A percentile compares a stretch with the other conserved stretches of the same genome.
These are phyloP conservation scores for Schrenkiella parvula DNA, from an alignment of 345 rosid genomes.

Conservation along the genomic window DNA sequence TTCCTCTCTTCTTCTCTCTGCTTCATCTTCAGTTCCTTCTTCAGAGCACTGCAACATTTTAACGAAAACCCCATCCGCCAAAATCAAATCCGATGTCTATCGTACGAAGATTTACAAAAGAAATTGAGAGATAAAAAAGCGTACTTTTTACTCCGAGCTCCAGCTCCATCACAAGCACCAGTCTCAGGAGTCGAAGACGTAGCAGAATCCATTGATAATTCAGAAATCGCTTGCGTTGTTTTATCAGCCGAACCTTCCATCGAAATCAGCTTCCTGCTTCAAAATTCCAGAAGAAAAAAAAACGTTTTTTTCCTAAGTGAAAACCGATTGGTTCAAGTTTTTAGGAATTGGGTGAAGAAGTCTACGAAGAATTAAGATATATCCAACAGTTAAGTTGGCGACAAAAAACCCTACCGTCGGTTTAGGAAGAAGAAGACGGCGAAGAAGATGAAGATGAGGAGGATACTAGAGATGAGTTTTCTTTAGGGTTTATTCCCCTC, in stretches of 20 bases:
- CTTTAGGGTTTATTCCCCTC: conserved; percentile 14
- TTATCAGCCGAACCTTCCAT: conserved; percentile 19
- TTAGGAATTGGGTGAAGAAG: background rate
- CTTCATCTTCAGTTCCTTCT: conserved; percentile 70
- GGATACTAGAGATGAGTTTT: background rate
- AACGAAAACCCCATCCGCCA: background rate
- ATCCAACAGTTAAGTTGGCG: background rate
- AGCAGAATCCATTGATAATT: conserved; percentile 20
- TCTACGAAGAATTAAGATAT: background rate
- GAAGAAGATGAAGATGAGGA: background rate
- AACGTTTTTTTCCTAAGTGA: background rate
- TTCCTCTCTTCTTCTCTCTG: conserved; percentile 78
- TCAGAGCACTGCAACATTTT: conserved; percentile 57
- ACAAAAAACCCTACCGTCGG: background rate
- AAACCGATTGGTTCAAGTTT: background rate
- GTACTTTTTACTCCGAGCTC: conserved; percentile 76
- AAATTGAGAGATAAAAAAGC: background rate
- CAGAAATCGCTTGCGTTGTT: conserved; percentile 13
- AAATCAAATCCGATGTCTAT: background rate
- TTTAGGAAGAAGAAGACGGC: conserved; percentile 3
- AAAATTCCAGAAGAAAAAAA: background rate
- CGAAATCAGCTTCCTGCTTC: background rate
- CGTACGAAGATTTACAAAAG: background rate
- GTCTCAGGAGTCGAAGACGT: background rate
- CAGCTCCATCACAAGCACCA: conserved; percentile 34